Percentiles rank a stretch among this genome's conserved stretches.
These are phyloP conservation scores for Crucibulum cyathiforme DNA, from an alignment of 1,284 basidiomycete genomes.

Conservation along the genomic window DNA sequence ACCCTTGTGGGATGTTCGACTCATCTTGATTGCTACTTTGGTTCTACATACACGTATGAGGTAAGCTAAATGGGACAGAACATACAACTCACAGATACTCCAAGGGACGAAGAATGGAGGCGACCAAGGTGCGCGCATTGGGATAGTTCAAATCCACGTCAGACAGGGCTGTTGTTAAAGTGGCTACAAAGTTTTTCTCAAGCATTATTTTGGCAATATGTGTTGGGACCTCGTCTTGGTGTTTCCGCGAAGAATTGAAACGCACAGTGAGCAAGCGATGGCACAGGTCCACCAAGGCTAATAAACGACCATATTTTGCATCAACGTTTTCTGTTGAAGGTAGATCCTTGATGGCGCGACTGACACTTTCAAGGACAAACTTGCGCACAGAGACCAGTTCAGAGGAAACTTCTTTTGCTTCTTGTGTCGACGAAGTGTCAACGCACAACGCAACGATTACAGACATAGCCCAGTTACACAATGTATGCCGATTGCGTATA, in stretches of 20 bases:
- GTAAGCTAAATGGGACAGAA: conserved; percentile 6
- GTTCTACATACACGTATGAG: conserved; percentile 58
- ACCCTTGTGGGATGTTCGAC: conserved; percentile 74
- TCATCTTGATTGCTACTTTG: conserved; percentile 98
- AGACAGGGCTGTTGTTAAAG: conserved; percentile 86
- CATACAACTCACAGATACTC: conserved; percentile 78
- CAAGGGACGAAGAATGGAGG: conserved; percentile 86
- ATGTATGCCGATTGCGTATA: conserved; percentile 61
- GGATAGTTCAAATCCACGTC: conserved; percentile 98
- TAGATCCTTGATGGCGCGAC: conserved; percentile 86
- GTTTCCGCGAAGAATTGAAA: conserved; percentile 67
- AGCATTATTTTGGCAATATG: conserved; percentile 98
- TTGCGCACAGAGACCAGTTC: conserved; percentile 89
- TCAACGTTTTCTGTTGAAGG: conserved; percentile 73
- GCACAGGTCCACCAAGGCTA: conserved; percentile 88
- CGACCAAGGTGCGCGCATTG: conserved; percentile 85
- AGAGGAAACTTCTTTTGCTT: conserved; percentile 77
- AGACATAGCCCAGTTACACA: conserved; percentile 92
- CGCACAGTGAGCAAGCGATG: conserved; percentile 87
- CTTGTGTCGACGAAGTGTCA: conserved; percentile 72
- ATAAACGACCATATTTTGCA: conserved; percentile 85
- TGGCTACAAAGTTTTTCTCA: conserved; percentile 95
- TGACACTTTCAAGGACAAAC: conserved; percentile 88
- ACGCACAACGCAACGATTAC: conserved; percentile 92
- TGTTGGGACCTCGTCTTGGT: conserved; percentile 82